Conservation (phyloP, 345 rosid genomes). For the Microcos paniculata region DNA sequence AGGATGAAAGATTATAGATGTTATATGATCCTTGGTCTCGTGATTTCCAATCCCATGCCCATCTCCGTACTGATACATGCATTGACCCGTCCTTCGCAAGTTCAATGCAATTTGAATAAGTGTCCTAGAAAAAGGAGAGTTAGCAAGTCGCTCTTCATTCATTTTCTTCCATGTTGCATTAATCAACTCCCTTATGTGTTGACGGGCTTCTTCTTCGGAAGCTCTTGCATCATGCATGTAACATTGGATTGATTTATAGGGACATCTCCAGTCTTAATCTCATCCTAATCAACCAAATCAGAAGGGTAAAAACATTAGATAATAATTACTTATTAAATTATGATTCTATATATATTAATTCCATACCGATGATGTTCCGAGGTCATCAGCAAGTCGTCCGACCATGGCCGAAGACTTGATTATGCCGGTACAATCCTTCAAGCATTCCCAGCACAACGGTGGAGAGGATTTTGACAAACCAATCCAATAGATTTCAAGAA, state of each 20-base stretch:
- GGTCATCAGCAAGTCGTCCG: slow-evolving; percentile 35
- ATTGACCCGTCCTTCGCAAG: no score
- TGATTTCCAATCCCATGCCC: slow-evolving; percentile 10
- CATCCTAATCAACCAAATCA: neutral
- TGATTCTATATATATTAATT: no score
- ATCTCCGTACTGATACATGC: no score
- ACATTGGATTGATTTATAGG: slow-evolving; percentile 31
- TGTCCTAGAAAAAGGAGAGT: slow-evolving; percentile 4
- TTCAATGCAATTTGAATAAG: no score
- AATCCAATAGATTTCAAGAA: no score
- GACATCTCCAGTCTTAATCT: slow-evolving; percentile 33
- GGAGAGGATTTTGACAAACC: no score
- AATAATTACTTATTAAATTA: neutral
- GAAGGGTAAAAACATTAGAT: neutral
- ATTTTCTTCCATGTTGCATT: slow-evolving; percentile 51
- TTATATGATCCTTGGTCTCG: no score
- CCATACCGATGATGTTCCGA: no score
- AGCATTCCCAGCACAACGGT: no score
- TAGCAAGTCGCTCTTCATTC: neutral
- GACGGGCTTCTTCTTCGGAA: no score
- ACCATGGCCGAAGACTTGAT: slow-evolving; percentile 28
- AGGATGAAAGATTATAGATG: no score
- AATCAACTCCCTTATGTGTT: no score
- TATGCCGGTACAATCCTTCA: slow-evolving; percentile 7
- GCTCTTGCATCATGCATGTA: slow-evolving; percentile 40